Percentiles rank a stretch among this genome's conserved stretches.
These are phyloP conservation scores for Fusarium aywerte DNA, from an alignment of 2,329 filamentous ascomycete genomes.

Conservation along the genomic window DNA sequence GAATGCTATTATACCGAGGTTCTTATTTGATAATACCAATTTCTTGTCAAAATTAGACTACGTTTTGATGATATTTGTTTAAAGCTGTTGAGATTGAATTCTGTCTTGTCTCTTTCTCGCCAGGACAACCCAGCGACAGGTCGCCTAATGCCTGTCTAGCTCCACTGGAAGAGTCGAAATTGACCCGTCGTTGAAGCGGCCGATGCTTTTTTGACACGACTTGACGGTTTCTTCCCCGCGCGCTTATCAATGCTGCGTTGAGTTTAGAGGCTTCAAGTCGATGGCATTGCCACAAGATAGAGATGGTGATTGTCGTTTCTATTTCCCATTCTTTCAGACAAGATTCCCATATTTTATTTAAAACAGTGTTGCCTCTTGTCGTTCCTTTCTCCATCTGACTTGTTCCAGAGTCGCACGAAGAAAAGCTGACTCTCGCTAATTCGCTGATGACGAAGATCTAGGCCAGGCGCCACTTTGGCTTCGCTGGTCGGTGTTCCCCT, in stretches of 20 bases:
- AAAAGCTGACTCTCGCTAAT: conserved; percentile 31
- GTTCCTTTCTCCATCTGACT: conserved; percentile 22
- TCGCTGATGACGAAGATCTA: conserved; percentile 37
- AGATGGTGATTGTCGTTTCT: conserved; percentile 30
- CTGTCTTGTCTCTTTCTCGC: not conserved
- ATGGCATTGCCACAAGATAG: conserved; percentile 21
- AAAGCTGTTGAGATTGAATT: not conserved
- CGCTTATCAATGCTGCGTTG: conserved; percentile 33
- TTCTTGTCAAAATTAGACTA: not conserved
- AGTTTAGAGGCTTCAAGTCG: conserved; percentile 21
- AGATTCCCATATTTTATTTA: conserved; percentile 32
- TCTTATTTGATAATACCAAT: not conserved
- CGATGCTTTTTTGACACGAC: conserved; percentile 26
- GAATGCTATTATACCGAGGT: no score
- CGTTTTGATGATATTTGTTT: not conserved
- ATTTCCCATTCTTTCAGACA: conserved; percentile 27
- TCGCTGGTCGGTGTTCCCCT: conserved; percentile 17
- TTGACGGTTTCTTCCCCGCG: conserved; percentile 28
- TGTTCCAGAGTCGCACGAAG: conserved; percentile 3
- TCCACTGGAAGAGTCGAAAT: conserved; percentile 12
- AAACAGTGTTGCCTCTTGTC: conserved; percentile 20
- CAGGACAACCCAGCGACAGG: not conserved
- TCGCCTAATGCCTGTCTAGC: not conserved
- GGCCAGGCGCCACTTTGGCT: conserved; percentile 30
- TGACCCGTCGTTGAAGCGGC: conserved; percentile 7